These are phyloP conservation scores for Leccinum rimulosum DNA, from an alignment of 768 basidiomycete genomes.

Conservation along the genomic window DNA sequence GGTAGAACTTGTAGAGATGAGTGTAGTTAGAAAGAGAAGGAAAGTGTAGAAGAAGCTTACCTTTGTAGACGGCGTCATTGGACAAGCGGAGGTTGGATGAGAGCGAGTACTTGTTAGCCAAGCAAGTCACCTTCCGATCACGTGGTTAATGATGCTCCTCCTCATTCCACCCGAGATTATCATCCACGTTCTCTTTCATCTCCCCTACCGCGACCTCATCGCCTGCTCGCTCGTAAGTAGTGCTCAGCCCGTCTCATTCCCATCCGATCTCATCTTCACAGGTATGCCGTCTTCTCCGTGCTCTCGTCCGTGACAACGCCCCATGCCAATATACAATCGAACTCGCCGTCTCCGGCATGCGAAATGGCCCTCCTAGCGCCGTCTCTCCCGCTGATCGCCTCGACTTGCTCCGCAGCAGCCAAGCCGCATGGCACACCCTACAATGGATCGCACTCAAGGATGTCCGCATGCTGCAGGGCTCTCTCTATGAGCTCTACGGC, in stretches of 20 bases:
- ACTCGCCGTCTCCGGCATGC: slow-evolving; percentile 43
- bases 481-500: slow-evolving; percentile 58
- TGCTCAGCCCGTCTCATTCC: background rate
- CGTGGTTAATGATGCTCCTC: slow-evolving; percentile 8
- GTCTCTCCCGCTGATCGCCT: slow-evolving; percentile 36
- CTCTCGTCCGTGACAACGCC: slow-evolving; percentile 29
- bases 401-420: slow-evolving; percentile 37
- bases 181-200: slow-evolving; percentile 18
- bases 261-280: slow-evolving; percentile 9
- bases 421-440: slow-evolving; percentile 39
- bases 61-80: slow-evolving; percentile 37
- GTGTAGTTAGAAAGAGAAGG: background rate
- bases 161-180: slow-evolving; percentile 26
- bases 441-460: slow-evolving; percentile 32
- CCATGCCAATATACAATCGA: slow-evolving; percentile 43
- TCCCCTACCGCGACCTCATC: slow-evolving; percentile 25
- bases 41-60: slow-evolving; percentile 11
- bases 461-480: slow-evolving; percentile 42
- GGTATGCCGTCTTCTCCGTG: slow-evolving; percentile 35
- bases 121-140: background rate
- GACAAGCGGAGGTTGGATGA: slow-evolving; percentile 3
- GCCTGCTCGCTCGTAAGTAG: slow-evolving; percentile 29
- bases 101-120: background rate
- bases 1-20: slow-evolving; percentile 49
- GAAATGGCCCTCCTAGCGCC: slow-evolving; percentile 34